Evolutionary conservation across 106 monocot species (phyloP), one percentile per base, ranked within the genome.

Genomic region (Gastrodia elata): DNA sequence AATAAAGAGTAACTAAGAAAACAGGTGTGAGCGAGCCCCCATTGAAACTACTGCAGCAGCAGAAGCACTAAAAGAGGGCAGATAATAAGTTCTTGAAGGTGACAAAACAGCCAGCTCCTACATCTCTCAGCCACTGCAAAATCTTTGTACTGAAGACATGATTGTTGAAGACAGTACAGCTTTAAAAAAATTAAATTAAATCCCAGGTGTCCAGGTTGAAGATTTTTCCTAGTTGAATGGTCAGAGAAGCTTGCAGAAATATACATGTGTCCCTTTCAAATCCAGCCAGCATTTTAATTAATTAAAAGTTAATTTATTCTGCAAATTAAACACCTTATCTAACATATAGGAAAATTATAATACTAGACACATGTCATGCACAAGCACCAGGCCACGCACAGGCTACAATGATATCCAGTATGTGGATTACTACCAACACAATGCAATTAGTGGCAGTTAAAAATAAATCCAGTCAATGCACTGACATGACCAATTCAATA

Each of bases 331-430:
- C 44, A 44, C 44, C 44, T 44, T 13, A 44, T 44, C 44, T 16
- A 44, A 44, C 44, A 14, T 44, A 16, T 16, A 7, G 44, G 16
- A 44, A 9, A 44, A 3, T 44, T 14, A 13, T 13, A 9, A 57
- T 24, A 57, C 8, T 9, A 57, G 24, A 57, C 22, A 57, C 57
- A 57, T 57, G 57, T 61, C 32, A 61, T 61, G 61, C 61, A 61
- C 26, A 33, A 10, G 30, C 61, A 61, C 61, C 8, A 61, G 61
- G 32, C 30, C 30, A 61, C 15, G 30, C 48, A 59, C 24, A 59
- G 59, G 59, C 6, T 26, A 27, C 27, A 25, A 59, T 28, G 7
- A 22, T 55, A 22, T 55, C 55, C 24, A 20, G 55, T 22, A 0
- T 55, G 0, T 55, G 55, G 2, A 55, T 6, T 55, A 55, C 6